Evolutionary conservation across 306 rosid species (phyloP).

Genomic region (Corylus heterophylla): DNA sequence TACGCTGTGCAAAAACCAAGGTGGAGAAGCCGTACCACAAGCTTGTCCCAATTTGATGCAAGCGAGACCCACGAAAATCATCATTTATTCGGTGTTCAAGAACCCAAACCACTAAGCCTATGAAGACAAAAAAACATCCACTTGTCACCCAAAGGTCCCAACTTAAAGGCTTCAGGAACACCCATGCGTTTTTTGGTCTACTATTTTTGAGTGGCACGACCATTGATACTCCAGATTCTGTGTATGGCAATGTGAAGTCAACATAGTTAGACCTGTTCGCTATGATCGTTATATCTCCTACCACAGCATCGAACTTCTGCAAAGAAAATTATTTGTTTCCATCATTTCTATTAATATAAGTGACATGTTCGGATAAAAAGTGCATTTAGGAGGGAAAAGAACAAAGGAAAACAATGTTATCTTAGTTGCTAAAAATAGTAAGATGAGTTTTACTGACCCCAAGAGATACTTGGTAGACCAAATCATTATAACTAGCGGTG

Average conservation of each 20-base stretch:
- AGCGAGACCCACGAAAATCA: constrained; percentile 56
- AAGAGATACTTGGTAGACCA: constrained; percentile 41
- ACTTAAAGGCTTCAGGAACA: constrained; percentile 61
- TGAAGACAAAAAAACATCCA: constrained; percentile 45
- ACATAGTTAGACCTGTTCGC: constrained; percentile 52
- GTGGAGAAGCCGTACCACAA: constrained; percentile 75
- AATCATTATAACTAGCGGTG: constrained; percentile 37
- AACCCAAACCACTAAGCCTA: constrained; percentile 61
- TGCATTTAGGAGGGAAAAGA: no score
- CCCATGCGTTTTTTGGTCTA: constrained; percentile 47
- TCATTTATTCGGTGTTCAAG: constrained; percentile 60
- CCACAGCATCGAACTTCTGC: constrained; percentile 50
- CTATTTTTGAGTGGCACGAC: constrained; percentile 47
- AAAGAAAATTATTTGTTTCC: not conserved
- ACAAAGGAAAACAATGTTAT: no score
- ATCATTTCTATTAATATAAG: not conserved
- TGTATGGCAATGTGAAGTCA: constrained; percentile 62
- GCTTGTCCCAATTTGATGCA: constrained; percentile 60
- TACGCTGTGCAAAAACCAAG: constrained; percentile 57
- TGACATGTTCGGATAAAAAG: no score
- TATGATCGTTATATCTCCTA: constrained; percentile 40
- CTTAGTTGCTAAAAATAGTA: not conserved
- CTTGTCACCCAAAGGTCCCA: constrained; percentile 54
- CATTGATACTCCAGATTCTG: constrained; percentile 67
- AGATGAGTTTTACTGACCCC: constrained; percentile 37